Evolutionary conservation across 2,329 filamentous ascomycete species (phyloP), one percentile per base, ranked within the genome.

Genomic region (Scolecobasidium constrictum): DNA sequence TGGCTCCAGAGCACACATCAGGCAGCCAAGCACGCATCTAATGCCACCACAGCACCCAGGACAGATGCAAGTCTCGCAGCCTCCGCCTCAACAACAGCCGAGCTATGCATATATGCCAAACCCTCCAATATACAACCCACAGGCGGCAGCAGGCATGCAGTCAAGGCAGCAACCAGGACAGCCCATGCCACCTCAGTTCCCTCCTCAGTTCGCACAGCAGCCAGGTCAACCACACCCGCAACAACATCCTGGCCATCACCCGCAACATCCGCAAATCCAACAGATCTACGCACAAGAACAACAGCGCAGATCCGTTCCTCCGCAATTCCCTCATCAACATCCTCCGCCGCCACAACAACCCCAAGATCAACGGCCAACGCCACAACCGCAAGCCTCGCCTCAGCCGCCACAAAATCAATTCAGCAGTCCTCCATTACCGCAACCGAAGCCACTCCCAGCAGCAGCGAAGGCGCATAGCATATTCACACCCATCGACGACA

Each of bases 401-500:
- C 45, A 43, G 48, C 69, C 69, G 13, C 67, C 69, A 26, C 73
- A 71, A 22, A 58, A 70, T 66, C 60, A 63, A 52, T 73, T 67
- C 57, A 65, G 58, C 56, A 77, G 61, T 59, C 72, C 55, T 48
- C 75, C 51, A 57, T 71, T 58, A 65, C 78, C 44, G 51, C 66
- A 84, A 49, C 80, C 82, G 2, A 83, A 81, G 54, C 80, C 84
- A 4, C 52, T 75, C 3, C 69, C 71, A 5, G 64, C 56, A 16
- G 61, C 65, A 23, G 63, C 71, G 23, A 88, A 88, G 59, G 81
- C 82, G 17, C 82, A 88, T 57, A 95, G 88, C 60, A 96, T 98
- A 46, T 96, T 96, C 58, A 98, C 92, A 0, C 92, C 92, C 0
- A 94, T 98, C 48, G 92, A 96, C 54, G 88, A 94, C 58, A 87